phyloP scores from a whole-genome alignment of 225 moss, liverwort and hornwort species.

The Asterella californica region DNA sequence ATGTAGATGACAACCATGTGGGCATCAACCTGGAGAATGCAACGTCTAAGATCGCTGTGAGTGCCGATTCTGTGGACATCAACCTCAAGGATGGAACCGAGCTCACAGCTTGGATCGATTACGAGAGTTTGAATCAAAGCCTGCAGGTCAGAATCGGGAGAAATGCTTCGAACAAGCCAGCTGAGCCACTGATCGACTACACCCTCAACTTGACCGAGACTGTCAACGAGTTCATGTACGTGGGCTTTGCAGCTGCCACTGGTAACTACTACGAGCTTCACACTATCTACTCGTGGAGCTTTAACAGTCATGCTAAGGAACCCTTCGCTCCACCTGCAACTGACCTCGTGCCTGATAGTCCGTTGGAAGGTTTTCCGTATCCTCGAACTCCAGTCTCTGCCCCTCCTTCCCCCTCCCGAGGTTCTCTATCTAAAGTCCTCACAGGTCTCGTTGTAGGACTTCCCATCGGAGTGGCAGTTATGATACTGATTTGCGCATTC shows the following conservation, averaged over 20 bases:
- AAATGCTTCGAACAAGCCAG: conserved; percentile 19
- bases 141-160: conserved; percentile 29
- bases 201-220: conserved; percentile 19
- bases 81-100: conserved; percentile 23
- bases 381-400: not conserved
- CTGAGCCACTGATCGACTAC: conserved; percentile 23
- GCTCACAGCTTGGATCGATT: conserved; percentile 35
- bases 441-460: conserved; percentile 20
- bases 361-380: not conserved
- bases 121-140: conserved; percentile 12
- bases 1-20: conserved; percentile 30
- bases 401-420: not conserved
- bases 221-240: conserved; percentile 22
- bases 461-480: conserved; percentile 7
- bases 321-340: not conserved
- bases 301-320: conserved; percentile 23
- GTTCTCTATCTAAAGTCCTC: conserved; percentile 6
- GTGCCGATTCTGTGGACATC: conserved; percentile 25
- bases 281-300: conserved; percentile 28
- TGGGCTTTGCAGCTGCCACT: conserved; percentile 36
- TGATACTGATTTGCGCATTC: conserved; percentile 18
- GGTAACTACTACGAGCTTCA: conserved; percentile 31
- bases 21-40: conserved; percentile 30
- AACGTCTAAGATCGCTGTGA: conserved; percentile 21
- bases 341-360: not conserved